phyloP scores from a whole-genome alignment of 2,329 filamentous ascomycete genomes.

The Arthrocladium fulminans region DNA sequence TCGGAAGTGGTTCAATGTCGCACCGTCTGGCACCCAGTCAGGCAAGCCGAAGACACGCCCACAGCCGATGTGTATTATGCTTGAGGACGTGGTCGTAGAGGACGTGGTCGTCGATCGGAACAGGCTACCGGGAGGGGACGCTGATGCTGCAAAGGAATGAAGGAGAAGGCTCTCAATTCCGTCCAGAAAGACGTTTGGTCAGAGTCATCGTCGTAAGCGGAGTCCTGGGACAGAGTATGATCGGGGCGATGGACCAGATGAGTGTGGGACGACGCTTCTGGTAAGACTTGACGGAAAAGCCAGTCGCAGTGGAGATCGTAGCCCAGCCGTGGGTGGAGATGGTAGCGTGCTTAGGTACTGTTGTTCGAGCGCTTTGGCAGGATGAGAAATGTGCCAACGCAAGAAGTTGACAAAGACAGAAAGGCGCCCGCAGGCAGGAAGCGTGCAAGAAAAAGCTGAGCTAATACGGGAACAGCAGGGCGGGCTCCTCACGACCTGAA shows the following conservation, averaged over 20 bases:
- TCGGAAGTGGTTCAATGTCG: not conserved
- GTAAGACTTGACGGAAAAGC: constrained; percentile 1
- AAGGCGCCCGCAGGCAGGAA: not conserved
- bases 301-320: not conserved
- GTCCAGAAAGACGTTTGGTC: not conserved
- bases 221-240: not conserved
- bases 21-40: not conserved
- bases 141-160: not conserved
- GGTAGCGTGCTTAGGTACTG: not conserved
- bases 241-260: not conserved
- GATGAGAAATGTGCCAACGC: not conserved
- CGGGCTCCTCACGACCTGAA: too few relatives aligned
- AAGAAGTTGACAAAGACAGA: not conserved
- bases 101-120: too few relatives aligned
- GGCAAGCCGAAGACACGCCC: not conserved
- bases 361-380: not conserved
- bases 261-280: not conserved
- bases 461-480: constrained; percentile 1
- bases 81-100: not conserved
- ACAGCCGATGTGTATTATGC: not conserved
- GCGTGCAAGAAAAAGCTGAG: not conserved
- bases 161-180: not conserved
- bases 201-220: not conserved
- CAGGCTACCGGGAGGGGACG: too few relatives aligned
- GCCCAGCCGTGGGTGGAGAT: too few relatives aligned